phyloP scores from a whole-genome alignment of 2,329 filamentous ascomycete species.

The Pseudopyrenochaeta lycopersici region DNA sequence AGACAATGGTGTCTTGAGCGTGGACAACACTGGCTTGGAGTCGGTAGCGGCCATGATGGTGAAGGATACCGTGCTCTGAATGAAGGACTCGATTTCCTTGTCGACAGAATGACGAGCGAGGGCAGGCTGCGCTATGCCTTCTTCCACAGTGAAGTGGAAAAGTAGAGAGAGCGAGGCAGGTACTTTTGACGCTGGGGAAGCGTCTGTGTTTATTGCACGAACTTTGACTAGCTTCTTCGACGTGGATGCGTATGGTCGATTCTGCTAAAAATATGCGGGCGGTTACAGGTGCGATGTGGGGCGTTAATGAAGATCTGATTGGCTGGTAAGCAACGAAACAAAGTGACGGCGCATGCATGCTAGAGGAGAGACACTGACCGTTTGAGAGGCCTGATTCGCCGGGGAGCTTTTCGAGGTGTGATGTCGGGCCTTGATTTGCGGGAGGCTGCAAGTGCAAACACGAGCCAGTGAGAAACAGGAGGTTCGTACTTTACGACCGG shows the following conservation, averaged over 20 bases:
- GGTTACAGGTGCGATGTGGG: slow-evolving; percentile 22
- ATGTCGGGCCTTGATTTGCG: slow-evolving; percentile 33
- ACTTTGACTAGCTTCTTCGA: slow-evolving; percentile 31
- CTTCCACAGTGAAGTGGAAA: slow-evolving; percentile 37
- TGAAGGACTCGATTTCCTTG: slow-evolving; percentile 40
- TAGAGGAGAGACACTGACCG: slow-evolving; percentile 23
- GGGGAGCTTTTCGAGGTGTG: slow-evolving; percentile 29
- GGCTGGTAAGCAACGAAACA: slow-evolving; percentile 39
- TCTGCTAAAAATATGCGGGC: slow-evolving; percentile 42
- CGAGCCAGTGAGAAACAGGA: slow-evolving; percentile 20
- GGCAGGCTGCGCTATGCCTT: slow-evolving; percentile 36
- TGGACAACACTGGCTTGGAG: slow-evolving; percentile 52
- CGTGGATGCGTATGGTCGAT: slow-evolving; percentile 32
- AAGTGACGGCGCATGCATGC: slow-evolving; percentile 49
- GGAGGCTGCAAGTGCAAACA: slow-evolving; percentile 35
- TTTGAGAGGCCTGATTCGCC: slow-evolving; percentile 37
- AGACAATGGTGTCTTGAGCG: slow-evolving; percentile 66
- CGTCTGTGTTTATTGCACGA: slow-evolving; percentile 44
- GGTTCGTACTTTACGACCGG: slow-evolving; percentile 22
- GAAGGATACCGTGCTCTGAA: slow-evolving; percentile 31
- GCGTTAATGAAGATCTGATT: slow-evolving; percentile 28
- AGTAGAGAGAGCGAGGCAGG: slow-evolving; percentile 36
- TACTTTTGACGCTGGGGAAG: slow-evolving; percentile 33
- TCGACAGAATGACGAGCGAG: slow-evolving; percentile 28
- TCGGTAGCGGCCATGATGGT: slow-evolving; percentile 50